phyloP scores from a whole-genome alignment of 371 early-diverging fungal species.

The Rhizomucor pusillus region DNA sequence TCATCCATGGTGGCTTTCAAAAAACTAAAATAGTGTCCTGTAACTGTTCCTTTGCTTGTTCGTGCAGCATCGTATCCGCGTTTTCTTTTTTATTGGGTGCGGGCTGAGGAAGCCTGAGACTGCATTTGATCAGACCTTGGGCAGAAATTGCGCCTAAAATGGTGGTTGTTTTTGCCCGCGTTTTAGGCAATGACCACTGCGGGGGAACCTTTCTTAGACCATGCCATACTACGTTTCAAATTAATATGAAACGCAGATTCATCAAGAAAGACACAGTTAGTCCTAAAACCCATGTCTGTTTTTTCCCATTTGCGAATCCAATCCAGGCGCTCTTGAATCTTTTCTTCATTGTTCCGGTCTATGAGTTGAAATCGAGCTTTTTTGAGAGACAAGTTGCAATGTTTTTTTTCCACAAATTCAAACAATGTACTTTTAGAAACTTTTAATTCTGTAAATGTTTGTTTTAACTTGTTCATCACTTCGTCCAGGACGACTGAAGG shows the following conservation, averaged over 20 bases:
- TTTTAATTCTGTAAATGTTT: not conserved
- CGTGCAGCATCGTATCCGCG: not conserved
- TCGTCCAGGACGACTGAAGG: too few species aligned
- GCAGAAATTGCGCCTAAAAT: too few species aligned
- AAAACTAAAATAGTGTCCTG: too few species aligned
- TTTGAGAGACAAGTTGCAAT: not conserved
- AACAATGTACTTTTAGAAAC: not conserved
- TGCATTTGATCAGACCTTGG: too few species aligned
- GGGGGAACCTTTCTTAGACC: too few species aligned
- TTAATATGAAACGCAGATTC: constrained; percentile 11
- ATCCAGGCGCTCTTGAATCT: constrained; percentile 1
- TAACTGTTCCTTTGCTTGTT: constrained; percentile 14
- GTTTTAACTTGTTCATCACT: too few species aligned
- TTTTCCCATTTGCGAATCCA: not conserved
- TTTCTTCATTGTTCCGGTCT: not conserved
- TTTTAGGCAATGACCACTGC: too few species aligned
- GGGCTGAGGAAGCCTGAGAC: too few species aligned
- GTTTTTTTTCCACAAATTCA: not conserved
- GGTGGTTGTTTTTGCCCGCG: too few species aligned
- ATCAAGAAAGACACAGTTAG: constrained; percentile 13
- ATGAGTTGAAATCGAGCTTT: not conserved
- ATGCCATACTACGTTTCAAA: too few species aligned
- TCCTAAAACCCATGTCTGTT: not conserved
- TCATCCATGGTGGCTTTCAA: too few species aligned
- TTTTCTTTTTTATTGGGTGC: constrained; percentile 14